phyloP scores from a whole-genome alignment of 768 basidiomycete species.

The Xerocomus spinulosus region DNA sequence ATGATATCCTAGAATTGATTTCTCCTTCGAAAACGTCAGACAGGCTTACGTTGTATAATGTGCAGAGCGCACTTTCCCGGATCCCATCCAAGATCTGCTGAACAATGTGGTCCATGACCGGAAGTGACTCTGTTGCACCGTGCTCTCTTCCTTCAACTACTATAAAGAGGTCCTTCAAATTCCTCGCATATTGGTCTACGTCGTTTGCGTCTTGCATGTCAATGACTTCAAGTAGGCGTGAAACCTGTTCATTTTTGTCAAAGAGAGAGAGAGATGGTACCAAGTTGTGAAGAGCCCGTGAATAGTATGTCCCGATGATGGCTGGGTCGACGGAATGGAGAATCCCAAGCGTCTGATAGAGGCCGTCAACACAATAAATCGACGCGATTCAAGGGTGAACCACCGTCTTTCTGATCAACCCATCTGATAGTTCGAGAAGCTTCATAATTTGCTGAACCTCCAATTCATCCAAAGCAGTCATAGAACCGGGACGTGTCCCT shows the following conservation, averaged over 20 bases:
- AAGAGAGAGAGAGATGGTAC: slow-evolving; percentile 30
- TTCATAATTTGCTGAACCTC: slow-evolving; percentile 74
- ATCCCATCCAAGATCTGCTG: slow-evolving; percentile 51
- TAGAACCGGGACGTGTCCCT: slow-evolving; percentile 48
- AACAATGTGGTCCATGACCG: slow-evolving; percentile 53
- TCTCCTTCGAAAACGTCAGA: slow-evolving; percentile 33
- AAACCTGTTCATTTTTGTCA: slow-evolving; percentile 40
- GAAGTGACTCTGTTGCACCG: slow-evolving; percentile 27
- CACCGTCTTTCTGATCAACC: slow-evolving; percentile 56
- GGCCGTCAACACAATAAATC: slow-evolving; percentile 2
- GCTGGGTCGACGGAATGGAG: slow-evolving; percentile 52
- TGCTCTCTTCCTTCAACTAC: slow-evolving; percentile 33
- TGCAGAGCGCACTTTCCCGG: slow-evolving; percentile 40
- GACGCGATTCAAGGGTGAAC: slow-evolving; percentile 5
- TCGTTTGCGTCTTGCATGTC: slow-evolving; percentile 44
- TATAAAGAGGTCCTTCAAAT: slow-evolving; percentile 41
- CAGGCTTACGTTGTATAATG: neutral
- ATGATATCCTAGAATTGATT: slow-evolving; percentile 38
- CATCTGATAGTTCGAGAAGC: slow-evolving; percentile 57
- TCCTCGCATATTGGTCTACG: slow-evolving; percentile 54
- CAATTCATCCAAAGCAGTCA: slow-evolving; percentile 58
- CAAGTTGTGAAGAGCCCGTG: slow-evolving; percentile 38
- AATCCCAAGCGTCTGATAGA: slow-evolving; percentile 53
- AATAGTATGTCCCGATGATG: slow-evolving; percentile 55
- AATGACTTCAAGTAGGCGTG: slow-evolving; percentile 52